Conservation (phyloP, 2,329 filamentous ascomycete species). For the Trichoderma pleuroti region DNA sequence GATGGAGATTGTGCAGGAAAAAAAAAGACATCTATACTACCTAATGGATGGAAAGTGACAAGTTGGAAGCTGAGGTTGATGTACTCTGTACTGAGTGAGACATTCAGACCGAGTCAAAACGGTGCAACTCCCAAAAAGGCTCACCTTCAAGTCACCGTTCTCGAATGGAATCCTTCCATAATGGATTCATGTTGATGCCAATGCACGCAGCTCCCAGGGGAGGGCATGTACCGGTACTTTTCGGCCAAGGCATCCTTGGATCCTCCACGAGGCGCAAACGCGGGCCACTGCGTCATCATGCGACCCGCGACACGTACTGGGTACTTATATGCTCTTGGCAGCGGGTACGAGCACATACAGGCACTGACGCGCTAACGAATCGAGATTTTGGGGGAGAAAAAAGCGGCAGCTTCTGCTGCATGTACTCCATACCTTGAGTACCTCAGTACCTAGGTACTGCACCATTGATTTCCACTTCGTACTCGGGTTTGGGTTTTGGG, state of each 20-base stretch:
- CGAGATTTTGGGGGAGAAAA: constrained; percentile 4
- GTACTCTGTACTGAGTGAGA: neutral
- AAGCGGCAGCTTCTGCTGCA: neutral
- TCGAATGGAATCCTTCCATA: neutral
- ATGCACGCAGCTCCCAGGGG: neutral
- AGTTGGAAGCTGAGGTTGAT: neutral
- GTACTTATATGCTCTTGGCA: neutral
- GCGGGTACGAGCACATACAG: neutral
- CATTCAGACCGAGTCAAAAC: neutral
- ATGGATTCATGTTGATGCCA: neutral
- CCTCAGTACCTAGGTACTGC: no score
- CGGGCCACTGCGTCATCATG: constrained; percentile 10
- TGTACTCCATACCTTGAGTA: no score
- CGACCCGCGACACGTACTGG: neutral
- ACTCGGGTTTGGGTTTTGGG: constrained; percentile 1
- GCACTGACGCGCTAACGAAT: neutral
- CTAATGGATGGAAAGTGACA: neutral
- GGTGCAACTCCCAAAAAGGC: neutral
- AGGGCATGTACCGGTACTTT: neutral
- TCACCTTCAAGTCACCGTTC: neutral
- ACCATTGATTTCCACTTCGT: neutral
- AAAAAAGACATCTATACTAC: no score
- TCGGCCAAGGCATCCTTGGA: neutral
- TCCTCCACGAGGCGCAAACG: neutral
- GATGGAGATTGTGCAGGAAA: neutral